These are phyloP conservation scores for Aspergillus vadensis DNA, from an alignment of 2,329 filamentous ascomycete species.

Conservation along the genomic window DNA sequence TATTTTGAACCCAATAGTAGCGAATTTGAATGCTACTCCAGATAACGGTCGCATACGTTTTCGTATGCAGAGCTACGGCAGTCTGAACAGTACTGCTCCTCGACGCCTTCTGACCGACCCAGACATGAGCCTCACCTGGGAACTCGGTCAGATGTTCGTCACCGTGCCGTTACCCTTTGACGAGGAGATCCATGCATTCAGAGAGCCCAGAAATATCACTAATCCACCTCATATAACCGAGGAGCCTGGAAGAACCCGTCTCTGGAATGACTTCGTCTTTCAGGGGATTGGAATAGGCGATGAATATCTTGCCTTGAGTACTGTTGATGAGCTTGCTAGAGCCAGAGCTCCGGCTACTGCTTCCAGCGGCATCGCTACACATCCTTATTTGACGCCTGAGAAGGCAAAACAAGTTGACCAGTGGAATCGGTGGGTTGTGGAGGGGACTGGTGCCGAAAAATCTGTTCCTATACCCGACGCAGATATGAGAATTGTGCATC, in stretches of 20 bases:
- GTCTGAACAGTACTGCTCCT: slow-evolving; percentile 21
- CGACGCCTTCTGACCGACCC: slow-evolving; percentile 29
- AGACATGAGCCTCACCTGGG: slow-evolving; percentile 9
- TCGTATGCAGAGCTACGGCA: slow-evolving; percentile 24
- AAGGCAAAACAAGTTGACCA: slow-evolving; percentile 32
- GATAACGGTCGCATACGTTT: slow-evolving; percentile 12
- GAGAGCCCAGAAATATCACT: slow-evolving; percentile 21
- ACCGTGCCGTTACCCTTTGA: slow-evolving; percentile 25
- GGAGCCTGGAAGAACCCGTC: slow-evolving; percentile 27
- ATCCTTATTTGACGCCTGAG: slow-evolving; percentile 30
- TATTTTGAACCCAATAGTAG: slow-evolving; percentile 17
- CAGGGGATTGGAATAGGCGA: slow-evolving; percentile 33
- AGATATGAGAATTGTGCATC: not conserved
- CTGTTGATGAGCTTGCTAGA: slow-evolving; percentile 17
- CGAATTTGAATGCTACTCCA: slow-evolving; percentile 23
- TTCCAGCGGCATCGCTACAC: slow-evolving; percentile 12
- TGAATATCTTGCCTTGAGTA: slow-evolving; percentile 21
- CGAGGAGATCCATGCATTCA: slow-evolving; percentile 14
- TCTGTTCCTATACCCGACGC: not conserved
- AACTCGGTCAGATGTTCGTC: slow-evolving; percentile 26
- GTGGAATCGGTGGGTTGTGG: slow-evolving; percentile 36
- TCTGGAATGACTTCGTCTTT: slow-evolving; percentile 37
- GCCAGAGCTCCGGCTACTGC: slow-evolving; percentile 2
- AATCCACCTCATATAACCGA: slow-evolving; percentile 22
- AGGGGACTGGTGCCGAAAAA: slow-evolving; percentile 23